Percentiles rank a stretch among this genome's conserved stretches.
These are phyloP conservation scores for Syzygium syzygioides DNA, from an alignment of 441 rosid genomes.

Conservation along the genomic window DNA sequence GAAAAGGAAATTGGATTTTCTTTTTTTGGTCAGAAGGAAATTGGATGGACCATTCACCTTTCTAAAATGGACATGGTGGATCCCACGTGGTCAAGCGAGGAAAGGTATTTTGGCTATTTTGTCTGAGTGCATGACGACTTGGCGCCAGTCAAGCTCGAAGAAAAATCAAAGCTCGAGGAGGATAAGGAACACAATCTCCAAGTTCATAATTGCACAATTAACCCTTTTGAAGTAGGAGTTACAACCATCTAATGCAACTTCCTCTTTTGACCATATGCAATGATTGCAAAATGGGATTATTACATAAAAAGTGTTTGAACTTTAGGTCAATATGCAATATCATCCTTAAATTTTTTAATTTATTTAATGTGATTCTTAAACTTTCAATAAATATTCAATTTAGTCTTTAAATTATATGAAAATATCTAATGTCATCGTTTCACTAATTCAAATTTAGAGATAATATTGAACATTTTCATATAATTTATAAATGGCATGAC, in stretches of 20 bases:
- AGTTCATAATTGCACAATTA: not conserved
- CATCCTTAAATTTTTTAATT: too few relatives aligned
- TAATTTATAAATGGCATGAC: too few relatives aligned
- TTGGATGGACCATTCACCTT: not conserved
- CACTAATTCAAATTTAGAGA: too few relatives aligned
- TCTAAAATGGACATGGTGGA: not conserved
- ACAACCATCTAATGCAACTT: not conserved
- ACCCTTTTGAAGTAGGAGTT: not conserved
- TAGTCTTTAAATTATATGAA: too few relatives aligned
- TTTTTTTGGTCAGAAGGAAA: not conserved
- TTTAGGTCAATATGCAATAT: too few relatives aligned
- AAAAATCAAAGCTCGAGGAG: not conserved
- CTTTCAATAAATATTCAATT: too few relatives aligned
- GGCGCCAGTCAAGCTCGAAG: not conserved
- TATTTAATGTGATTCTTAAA: too few relatives aligned
- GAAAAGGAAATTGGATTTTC: too few relatives aligned
- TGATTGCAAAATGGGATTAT: not conserved
- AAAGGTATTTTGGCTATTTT: not conserved
- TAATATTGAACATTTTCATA: too few relatives aligned
- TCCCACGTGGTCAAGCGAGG: not conserved
- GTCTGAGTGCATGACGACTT: not conserved
- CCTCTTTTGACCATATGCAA: not conserved
- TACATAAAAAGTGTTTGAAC: too few relatives aligned
- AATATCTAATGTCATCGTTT: too few relatives aligned
- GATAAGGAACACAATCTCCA: not conserved